Conservation (phyloP, 805 yeast genomes). For the Metschnikowia vanudenii region DNA sequence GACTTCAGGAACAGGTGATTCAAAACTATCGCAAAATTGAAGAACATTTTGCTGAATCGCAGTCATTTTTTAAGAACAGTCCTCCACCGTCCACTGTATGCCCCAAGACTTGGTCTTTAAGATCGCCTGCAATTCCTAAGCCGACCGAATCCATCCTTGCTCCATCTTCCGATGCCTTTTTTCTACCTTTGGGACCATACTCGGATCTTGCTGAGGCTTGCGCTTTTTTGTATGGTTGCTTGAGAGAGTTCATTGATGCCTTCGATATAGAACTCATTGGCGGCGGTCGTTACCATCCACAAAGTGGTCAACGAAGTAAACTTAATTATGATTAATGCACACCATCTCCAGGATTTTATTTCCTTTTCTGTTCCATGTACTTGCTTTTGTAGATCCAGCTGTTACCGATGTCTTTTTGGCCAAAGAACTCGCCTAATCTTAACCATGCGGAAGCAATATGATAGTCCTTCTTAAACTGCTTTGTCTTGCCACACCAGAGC, state of each 20-base stretch:
- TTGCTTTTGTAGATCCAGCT: constrained; percentile 76
- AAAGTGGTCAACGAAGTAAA: constrained; percentile 9
- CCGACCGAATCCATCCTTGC: constrained; percentile 12
- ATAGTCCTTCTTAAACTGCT: constrained; percentile 54
- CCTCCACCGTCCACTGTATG: constrained; percentile 30
- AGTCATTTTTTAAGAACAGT: constrained; percentile 24
- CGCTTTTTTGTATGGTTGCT: constrained; percentile 29
- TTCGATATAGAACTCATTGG: constrained; percentile 14
- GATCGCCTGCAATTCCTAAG: constrained; percentile 13
- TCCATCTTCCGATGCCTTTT: constrained; percentile 29
- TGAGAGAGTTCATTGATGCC: constrained; percentile 33
- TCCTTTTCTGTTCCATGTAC: constrained; percentile 34
- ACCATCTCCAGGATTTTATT: constrained; percentile 1
- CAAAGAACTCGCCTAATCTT: constrained; percentile 60
- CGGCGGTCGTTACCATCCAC: constrained; percentile 15
- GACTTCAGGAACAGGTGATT: constrained; percentile 28
- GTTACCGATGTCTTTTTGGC: constrained; percentile 61
- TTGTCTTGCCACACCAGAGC: constrained; percentile 61
- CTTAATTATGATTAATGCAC: background rate
- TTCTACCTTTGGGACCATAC: constrained; percentile 38
- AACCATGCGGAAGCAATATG: constrained; percentile 68
- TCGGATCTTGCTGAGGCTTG: constrained; percentile 33
- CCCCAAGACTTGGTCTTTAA: constrained; percentile 32
- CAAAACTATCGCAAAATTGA: constrained; percentile 24
- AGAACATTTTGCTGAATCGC: constrained; percentile 27